A percentile compares a stretch with the other conserved stretches of the same genome.
phyloP scores from a whole-genome alignment of 192 early-diverging fungal species.

The Coemansia sp. region DNA sequence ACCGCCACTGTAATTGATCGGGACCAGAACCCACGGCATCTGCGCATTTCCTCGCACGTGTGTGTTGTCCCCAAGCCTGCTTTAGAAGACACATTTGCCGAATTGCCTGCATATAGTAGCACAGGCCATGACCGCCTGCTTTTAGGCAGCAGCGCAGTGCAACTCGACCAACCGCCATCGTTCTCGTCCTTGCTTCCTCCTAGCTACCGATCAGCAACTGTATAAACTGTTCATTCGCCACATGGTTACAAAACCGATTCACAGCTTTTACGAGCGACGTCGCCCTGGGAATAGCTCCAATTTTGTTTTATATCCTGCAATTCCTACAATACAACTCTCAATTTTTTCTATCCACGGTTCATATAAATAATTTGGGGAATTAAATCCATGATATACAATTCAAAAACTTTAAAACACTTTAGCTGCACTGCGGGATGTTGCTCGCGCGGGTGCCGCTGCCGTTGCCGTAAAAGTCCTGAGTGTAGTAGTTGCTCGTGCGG shows the following conservation, averaged over 20 bases:
- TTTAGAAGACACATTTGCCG: constrained; percentile 9
- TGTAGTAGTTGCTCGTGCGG: constrained; percentile 44
- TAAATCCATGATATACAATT: not conserved
- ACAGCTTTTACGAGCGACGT: not conserved
- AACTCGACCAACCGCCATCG: not conserved
- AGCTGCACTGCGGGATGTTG: constrained; percentile 44
- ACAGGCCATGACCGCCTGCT: constrained; percentile 26
- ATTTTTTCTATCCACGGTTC: not conserved
- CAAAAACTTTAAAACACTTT: not conserved
- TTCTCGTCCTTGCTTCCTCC: constrained; percentile 9
- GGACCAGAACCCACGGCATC: constrained; percentile 15
- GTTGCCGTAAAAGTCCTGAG: constrained; percentile 49
- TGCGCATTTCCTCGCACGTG: constrained; percentile 28
- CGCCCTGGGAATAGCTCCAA: too few species aligned
- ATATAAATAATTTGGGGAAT: not conserved
- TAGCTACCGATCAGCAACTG: too few species aligned
- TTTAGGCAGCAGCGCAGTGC: constrained; percentile 6
- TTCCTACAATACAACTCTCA: not conserved
- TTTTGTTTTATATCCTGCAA: not conserved
- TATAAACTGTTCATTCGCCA: too few species aligned
- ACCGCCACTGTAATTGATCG: constrained; percentile 34
- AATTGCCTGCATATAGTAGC: constrained; percentile 31
- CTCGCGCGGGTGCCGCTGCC: constrained; percentile 12
- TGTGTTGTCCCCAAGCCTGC: constrained; percentile 18
- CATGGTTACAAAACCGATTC: not conserved